Evolutionary conservation across 306 rosid genomes (phyloP).

Genomic region (Trifolium subterraneum): DNA sequence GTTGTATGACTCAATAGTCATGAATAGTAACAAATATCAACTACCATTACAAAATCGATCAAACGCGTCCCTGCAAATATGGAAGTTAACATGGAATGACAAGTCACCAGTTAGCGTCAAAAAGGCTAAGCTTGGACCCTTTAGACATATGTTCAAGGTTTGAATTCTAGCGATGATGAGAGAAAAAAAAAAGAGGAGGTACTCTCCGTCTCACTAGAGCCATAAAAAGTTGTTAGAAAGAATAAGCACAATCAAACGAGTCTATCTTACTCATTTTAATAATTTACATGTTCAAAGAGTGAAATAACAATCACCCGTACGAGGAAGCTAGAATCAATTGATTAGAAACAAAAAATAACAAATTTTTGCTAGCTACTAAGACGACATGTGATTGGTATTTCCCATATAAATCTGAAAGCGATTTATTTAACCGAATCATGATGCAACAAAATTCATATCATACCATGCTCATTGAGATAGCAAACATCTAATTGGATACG

Average conservation of each 20-base stretch:
- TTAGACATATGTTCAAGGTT: too few species aligned
- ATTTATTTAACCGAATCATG: slow-evolving; percentile 18
- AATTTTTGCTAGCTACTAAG: neutral
- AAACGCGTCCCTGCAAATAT: too few species aligned
- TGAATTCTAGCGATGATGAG: too few species aligned
- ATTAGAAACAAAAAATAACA: neutral
- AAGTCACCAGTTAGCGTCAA: too few species aligned
- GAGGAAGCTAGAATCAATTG: neutral
- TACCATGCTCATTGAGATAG: slow-evolving; percentile 25
- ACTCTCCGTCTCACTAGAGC: neutral
- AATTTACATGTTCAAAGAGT: neutral
- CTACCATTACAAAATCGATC: too few species aligned
- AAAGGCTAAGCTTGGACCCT: too few species aligned
- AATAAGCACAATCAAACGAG: neutral
- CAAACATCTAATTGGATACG: slow-evolving; percentile 20
- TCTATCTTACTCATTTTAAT: neutral
- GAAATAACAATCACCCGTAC: neutral
- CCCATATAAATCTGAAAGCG: slow-evolving; percentile 1
- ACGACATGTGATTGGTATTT: neutral
- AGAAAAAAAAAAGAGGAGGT: too few species aligned
- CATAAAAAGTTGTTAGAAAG: neutral
- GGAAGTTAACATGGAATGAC: too few species aligned
- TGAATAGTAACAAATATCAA: too few species aligned
- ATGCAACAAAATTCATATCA: slow-evolving; percentile 18
- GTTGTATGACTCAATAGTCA: too few species aligned